Evolutionary conservation across 2,329 filamentous ascomycete species (phyloP), one percentile per base, ranked within the genome.

Genomic region (Arthrobotrys pseudoclavata): DNA sequence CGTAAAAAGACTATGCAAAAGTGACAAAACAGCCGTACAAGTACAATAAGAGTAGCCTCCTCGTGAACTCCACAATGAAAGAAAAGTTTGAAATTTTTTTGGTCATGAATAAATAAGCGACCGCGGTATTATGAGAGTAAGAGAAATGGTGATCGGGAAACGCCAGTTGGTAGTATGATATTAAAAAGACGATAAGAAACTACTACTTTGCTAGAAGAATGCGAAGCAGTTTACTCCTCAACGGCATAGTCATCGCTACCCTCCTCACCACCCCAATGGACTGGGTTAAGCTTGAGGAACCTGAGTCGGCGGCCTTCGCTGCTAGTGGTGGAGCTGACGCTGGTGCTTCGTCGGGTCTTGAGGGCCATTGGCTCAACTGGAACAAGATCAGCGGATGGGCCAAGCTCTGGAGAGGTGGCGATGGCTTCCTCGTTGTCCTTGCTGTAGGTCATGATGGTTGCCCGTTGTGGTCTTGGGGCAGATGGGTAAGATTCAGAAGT

Each of bases 261-360:
- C 69, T 87, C 87, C 79, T 85, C 88, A 22, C 84, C 88, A 80
- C 89, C 89, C 83, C 86, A 89, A 86, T 90, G 88, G 75, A 90
- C 88, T 37, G 89, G 89, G 24, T 88, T 87, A 72, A 91, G 87
- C 85, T 89, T 90, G 80, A 91, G 86, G 83, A 91, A 87, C 74
- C 86, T 85, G 80, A 85, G 84, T 77, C 85, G 82, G 79, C 81
- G 81, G 42, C 80, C 79, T 69, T 81, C 82, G 81, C 83, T 85
- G 81, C 82, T 83, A 79, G 83, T 83, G 79, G 83, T 83, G 82
- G 86, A 87, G 85, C 86, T 88, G 79, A 86, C 82, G 83, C 86
- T 88, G 72, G 87, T 88, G 79, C 86, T 87, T 83, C 88, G 87
- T 82, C 87, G 86, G 64, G 83, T 72, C 75, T 78, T 72, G 61